Evolutionary conservation across 2,329 filamentous ascomycete genomes (phyloP).

Genomic region (Aschersonia sp.): DNA sequence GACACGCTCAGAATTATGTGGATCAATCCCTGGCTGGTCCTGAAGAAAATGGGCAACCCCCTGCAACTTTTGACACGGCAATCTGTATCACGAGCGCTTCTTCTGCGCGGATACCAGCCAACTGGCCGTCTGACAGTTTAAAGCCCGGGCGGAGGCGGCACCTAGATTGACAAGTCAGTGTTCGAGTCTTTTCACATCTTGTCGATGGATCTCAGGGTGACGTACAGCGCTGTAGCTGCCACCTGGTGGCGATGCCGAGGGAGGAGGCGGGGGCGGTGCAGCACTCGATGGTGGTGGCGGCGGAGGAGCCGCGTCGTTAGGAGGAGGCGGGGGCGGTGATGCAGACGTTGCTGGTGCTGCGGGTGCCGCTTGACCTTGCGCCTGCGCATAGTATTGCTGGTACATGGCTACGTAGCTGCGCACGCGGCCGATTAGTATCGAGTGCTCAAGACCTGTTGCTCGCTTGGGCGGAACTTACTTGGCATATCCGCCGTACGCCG

Average conservation of each 20-base stretch:
- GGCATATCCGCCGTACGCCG: constrained; percentile 77
- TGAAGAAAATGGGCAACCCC: too few relatives aligned
- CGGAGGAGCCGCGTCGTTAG: constrained; percentile 45
- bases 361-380: constrained; percentile 31
- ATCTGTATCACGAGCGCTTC: too few relatives aligned
- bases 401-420: constrained; percentile 53
- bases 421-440: constrained; percentile 8
- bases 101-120: too few relatives aligned
- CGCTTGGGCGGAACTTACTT: constrained; percentile 32
- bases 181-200: background rate
- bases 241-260: constrained; percentile 34
- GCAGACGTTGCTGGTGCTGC: constrained; percentile 29
- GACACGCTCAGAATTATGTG: too few relatives aligned
- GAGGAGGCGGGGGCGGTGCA: constrained; percentile 38
- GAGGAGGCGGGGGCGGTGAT: constrained; percentile 45
- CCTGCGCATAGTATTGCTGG: constrained; percentile 50
- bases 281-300: constrained; percentile 34
- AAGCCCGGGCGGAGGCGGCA: constrained; percentile 42
- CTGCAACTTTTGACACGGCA: too few relatives aligned
- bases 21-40: too few relatives aligned
- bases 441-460: background rate
- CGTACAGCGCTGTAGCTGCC: constrained; percentile 51
- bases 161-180: constrained; percentile 16
- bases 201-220: constrained; percentile 4
- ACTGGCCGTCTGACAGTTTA: constrained; percentile 10